Conservation (phyloP, 129 eudicot genomes). For the Pulicaria dysenterica region DNA sequence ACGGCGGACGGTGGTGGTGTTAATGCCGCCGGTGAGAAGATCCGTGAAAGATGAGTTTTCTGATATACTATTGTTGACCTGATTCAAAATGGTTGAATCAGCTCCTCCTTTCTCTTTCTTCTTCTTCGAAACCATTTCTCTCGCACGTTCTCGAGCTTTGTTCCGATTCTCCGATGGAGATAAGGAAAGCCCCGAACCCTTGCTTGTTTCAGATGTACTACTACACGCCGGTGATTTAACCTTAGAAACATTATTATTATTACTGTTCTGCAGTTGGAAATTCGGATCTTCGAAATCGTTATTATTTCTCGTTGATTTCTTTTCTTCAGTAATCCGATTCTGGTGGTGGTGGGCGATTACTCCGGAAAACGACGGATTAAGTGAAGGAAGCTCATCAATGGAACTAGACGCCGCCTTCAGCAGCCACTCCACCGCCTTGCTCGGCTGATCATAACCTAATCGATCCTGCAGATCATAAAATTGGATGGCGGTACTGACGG, state of each 20-base stretch:
- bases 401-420: slow-evolving; percentile 75
- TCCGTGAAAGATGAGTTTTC: slow-evolving; percentile 79
- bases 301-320: neutral
- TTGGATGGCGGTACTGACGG: slow-evolving; percentile 85
- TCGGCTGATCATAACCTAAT: slow-evolving; percentile 85
- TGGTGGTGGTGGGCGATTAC: slow-evolving; percentile 25
- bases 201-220: slow-evolving; percentile 82
- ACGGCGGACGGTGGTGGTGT: slow-evolving; percentile 22
- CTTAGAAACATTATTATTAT: slow-evolving; percentile 10
- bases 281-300: slow-evolving; percentile 37
- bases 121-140: slow-evolving; percentile 67
- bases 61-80: slow-evolving; percentile 38
- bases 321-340: slow-evolving; percentile 9
- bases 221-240: slow-evolving; percentile 69
- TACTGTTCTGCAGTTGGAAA: slow-evolving; percentile 35
- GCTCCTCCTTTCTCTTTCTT: slow-evolving; percentile 54
- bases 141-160: slow-evolving; percentile 77
- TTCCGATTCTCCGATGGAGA: slow-evolving; percentile 71
- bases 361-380: slow-evolving; percentile 52
- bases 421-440: slow-evolving; percentile 95
- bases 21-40: slow-evolving; percentile 61
- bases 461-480: slow-evolving; percentile 91
- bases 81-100: slow-evolving; percentile 36
- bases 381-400: slow-evolving; percentile 72
- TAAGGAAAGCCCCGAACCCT: slow-evolving; percentile 78